Percentiles rank a stretch among this genome's conserved stretches.
Evolutionary conservation across 2,329 filamentous ascomycete species (phyloP).

Genomic region (Botryotinia convoluta): DNA sequence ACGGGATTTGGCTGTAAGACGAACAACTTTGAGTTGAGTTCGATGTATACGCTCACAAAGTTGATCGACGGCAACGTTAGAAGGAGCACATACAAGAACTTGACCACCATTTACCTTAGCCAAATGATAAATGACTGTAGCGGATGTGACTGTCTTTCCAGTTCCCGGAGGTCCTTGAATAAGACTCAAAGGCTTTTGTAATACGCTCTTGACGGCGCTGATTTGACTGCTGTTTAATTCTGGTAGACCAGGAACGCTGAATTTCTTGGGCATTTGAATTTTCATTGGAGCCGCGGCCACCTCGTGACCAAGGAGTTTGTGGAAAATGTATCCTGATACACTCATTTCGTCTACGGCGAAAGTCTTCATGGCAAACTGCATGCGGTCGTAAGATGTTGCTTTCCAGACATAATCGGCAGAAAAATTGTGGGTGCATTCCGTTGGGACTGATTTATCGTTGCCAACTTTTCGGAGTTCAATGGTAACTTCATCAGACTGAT

Average conservation of each 20-base stretch:
- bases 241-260: conserved; percentile 88
- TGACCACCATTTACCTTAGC: conserved; percentile 94
- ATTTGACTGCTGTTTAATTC: conserved; percentile 96
- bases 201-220: conserved; percentile 89
- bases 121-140: conserved; percentile 96
- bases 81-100: conserved; percentile 93
- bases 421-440: conserved; percentile 95
- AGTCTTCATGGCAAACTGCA: conserved; percentile 99
- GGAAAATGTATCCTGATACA: conserved; percentile 97
- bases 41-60: conserved; percentile 94
- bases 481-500: conserved; percentile 95
- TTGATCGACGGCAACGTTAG: conserved; percentile 97
- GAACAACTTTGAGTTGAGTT: conserved; percentile 93
- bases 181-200: conserved; percentile 89
- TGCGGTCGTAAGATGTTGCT: conserved; percentile 96
- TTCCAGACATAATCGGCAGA: conserved; percentile 99
- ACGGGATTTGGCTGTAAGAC: conserved; percentile 96
- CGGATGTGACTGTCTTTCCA: conserved; percentile 97
- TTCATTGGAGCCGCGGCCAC: conserved; percentile 95
- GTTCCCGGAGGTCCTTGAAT: conserved; percentile 97
- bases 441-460: conserved; percentile 93
- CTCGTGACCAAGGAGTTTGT: conserved; percentile 91
- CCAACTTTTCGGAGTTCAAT: conserved; percentile 92
- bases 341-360: conserved; percentile 98
- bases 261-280: conserved; percentile 92